Evolutionary conservation across 2,329 filamentous ascomycete species (phyloP).

Genomic region (Ophiosphaerella narmari): DNA sequence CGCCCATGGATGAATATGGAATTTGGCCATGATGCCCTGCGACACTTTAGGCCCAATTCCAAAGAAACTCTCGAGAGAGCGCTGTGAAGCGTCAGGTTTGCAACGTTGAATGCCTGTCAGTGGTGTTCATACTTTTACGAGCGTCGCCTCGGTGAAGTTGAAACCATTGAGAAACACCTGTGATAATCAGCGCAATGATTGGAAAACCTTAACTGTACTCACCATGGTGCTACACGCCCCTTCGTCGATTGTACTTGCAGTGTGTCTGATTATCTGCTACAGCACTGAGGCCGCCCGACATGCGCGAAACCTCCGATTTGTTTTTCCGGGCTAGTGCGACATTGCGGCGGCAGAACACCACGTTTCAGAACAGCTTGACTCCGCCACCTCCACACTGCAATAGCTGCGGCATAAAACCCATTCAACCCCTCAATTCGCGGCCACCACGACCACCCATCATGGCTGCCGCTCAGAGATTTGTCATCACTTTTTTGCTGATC

Average conservation of each 20-base stretch:
- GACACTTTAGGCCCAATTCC: constrained; percentile 43
- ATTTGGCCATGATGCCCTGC: constrained; percentile 82
- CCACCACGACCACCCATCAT: constrained; percentile 57
- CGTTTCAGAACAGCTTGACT: constrained; percentile 35
- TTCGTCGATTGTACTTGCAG: constrained; percentile 14
- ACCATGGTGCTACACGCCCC: constrained; percentile 30
- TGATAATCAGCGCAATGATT: constrained; percentile 13
- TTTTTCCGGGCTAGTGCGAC: constrained; percentile 15
- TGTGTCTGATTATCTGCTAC: constrained; percentile 22
- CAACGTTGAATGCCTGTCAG: constrained; percentile 35
- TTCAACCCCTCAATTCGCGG: constrained; percentile 20
- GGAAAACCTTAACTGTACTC: constrained; percentile 5
- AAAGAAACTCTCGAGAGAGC: constrained; percentile 63
- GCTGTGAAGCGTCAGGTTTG: constrained; percentile 49
- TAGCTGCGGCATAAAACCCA: constrained; percentile 32
- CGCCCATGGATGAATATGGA: constrained; percentile 83
- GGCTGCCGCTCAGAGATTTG: constrained; percentile 73
- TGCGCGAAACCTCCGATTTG: constrained; percentile 9
- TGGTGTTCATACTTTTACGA: constrained; percentile 71
- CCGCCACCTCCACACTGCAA: constrained; percentile 15
- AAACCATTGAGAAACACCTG: constrained; percentile 85
- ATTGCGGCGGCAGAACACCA: constrained; percentile 29
- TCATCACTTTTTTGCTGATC: constrained; percentile 75
- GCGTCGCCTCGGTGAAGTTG: constrained; percentile 81
- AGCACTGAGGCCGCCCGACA: constrained; percentile 5